Evolutionary conservation across 495 filamentous ascomycete genomes (phyloP).

Genomic region (Cudoniella acicularis): DNA sequence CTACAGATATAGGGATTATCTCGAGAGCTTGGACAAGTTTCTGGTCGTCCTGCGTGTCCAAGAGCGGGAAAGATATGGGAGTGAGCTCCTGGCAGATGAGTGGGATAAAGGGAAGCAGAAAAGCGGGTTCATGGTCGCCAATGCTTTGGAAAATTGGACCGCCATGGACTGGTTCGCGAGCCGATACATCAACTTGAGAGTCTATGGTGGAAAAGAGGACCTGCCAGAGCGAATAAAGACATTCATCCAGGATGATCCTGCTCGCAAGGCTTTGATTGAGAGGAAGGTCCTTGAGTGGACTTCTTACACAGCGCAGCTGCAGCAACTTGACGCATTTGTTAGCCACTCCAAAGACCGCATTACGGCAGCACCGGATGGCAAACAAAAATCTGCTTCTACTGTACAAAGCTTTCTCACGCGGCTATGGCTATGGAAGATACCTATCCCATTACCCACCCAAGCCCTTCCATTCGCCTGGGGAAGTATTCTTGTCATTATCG

Average conservation of each 20-base stretch:
- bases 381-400: neutral
- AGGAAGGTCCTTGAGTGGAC: neutral
- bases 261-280: constrained; percentile 2
- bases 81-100: constrained; percentile 21
- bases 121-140: constrained; percentile 22
- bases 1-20: neutral
- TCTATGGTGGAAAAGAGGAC: constrained; percentile 1
- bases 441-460: neutral
- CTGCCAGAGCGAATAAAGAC: constrained; percentile 6
- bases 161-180: constrained; percentile 24
- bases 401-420: neutral
- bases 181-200: constrained; percentile 10
- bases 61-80: constrained; percentile 19
- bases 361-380: neutral
- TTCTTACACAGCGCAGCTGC: neutral
- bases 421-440: neutral
- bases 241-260: constrained; percentile 5
- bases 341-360: neutral
- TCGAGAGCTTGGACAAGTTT: constrained; percentile 8
- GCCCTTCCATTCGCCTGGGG: neutral
- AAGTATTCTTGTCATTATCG: neutral
- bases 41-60: constrained; percentile 13
- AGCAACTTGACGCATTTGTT: neutral
- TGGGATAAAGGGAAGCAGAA: constrained; percentile 18
- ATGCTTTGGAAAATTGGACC: constrained; percentile 24